Base-by-base conservation (phyloP, 2,329 filamentous ascomycete genomes). In the Dryadomyces quercivorus region DNA sequence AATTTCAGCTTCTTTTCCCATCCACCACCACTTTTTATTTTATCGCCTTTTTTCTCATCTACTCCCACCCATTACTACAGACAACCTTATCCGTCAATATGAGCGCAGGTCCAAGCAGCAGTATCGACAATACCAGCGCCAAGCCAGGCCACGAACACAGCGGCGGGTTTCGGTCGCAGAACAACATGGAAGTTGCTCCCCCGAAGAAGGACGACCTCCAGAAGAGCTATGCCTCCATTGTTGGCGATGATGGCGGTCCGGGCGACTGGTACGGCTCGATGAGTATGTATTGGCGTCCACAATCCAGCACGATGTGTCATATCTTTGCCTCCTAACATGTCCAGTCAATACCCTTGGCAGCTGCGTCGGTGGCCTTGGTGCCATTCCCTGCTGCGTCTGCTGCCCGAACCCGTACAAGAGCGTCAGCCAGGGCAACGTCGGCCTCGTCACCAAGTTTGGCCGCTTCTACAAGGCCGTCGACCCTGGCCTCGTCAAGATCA, bases 321-420 rank as follows among this genome's bases (percentile, higher is more conserved):
- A 9, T 20, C 12, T 12, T 42, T 15, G 3, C 12, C 16, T 13
- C 2, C 38, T 43, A 20, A 51, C 38, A 53, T 6, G 5, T 22
- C 36, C 36, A 61, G 57, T 61, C 55, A 63, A 60, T 56, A 82
- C 73, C 16, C 72, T 97, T 8, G 93, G 93, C 60, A 67, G 78
- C 52, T 74, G 78, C 62, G 76, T 96, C 54, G 93, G 93, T 62
- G 86, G 82, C 48, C 65, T 87, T 21, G 93, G 93, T 51, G 90
- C 93, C 18, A 77, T 97, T 61, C 93, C 93, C 5, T 95, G 91
- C 81, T 95, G 91, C 69, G 72, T 95, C 66, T 75, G 84, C 71
- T 96, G 87, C 74, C 93, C 93, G 51, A 98, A 98, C 72, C 93
- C 92, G 2, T 97, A 91, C 79, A 95, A 94, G 75, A 84, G 82